Evolutionary conservation across 208 protist genomes (phyloP), one percentile per base, ranked within the genome.

Genomic region (Trypanosoma lewisi): DNA sequence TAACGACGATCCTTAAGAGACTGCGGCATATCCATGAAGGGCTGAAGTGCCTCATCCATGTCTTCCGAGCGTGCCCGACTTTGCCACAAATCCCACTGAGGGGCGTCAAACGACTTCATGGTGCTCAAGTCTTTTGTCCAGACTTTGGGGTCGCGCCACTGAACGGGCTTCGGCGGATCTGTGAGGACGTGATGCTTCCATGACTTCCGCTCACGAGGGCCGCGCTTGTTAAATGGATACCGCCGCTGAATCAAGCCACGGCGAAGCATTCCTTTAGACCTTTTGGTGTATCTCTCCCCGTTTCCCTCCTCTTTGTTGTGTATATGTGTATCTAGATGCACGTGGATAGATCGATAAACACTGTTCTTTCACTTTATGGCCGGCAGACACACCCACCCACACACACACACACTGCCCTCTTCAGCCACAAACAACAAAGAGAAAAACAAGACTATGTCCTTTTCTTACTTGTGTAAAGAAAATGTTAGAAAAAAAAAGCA

Each of bases 21-120:
- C 73, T 93, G 83, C 28, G 91, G 91, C 91, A 97, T 97, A 62
- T 97, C 91, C 91, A 97, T 97, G 63, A 97, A 95, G 9, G 91
- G 91, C 67, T 97, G 91, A 37, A 97, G 78, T 9, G 86, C 87
- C 70, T 97, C 91, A 65, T 97, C 89, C 80, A 95, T 94, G 60
- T 97, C 91, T 51, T 91, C 78, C 8, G 89, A 87, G 27, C 91
- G 79, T 14, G 91, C 67, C 30, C 91, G 86, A 66, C 89, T 89
- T 55, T 87, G 75, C 91, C 91, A 97, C 34, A 94, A 61, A 56
- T 97, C 91, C 89, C 91, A 97, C 65, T 95, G 89, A 17, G 91
- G 91, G 1, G 91, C 89, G 23, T 95, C 87, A 67, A 97, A 97
- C 1, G 87, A 94, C 73, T 97, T 97, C 89, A 93, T 91, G 51